Conservation (phyloP, 768 basidiomycete genomes). For the Russula griseocarnosa region DNA sequence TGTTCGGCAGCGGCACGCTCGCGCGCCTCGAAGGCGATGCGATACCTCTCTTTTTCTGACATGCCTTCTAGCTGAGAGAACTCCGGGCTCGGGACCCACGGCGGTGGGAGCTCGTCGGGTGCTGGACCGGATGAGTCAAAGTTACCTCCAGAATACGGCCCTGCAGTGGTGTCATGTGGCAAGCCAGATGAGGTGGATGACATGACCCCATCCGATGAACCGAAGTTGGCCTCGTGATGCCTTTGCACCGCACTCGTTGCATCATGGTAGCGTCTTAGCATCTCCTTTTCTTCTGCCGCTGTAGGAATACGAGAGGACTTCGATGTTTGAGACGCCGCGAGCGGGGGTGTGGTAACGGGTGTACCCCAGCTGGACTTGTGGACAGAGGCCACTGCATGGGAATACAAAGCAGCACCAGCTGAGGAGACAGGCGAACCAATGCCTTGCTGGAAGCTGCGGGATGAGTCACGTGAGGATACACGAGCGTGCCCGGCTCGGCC, state of each 20-base stretch:
- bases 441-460: conserved; percentile 27
- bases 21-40: conserved; percentile 59
- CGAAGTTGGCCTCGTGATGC: conserved; percentile 24
- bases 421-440: conserved; percentile 32
- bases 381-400: conserved; percentile 44
- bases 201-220: conserved; percentile 30
- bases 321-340: conserved; percentile 19
- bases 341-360: conserved; percentile 10
- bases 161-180: not conserved
- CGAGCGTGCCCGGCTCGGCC: conserved; percentile 25
- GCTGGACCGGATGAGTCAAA: not conserved
- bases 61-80: conserved; percentile 27
- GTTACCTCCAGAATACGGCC: not conserved
- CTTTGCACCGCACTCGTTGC: conserved; percentile 33
- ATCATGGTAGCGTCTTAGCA: conserved; percentile 34
- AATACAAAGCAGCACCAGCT: conserved; percentile 43
- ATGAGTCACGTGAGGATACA: conserved; percentile 20
- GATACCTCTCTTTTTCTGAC: conserved; percentile 66
- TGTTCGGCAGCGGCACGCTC: conserved; percentile 49
- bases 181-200: conserved; percentile 16
- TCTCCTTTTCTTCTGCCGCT: conserved; percentile 33
- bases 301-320: conserved; percentile 18
- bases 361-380: conserved; percentile 26
- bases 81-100: conserved; percentile 28
- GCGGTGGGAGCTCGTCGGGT: conserved; percentile 26